Conservation (phyloP, 768 basidiomycete species). For the Hygrophoropsis aurantiaca region DNA sequence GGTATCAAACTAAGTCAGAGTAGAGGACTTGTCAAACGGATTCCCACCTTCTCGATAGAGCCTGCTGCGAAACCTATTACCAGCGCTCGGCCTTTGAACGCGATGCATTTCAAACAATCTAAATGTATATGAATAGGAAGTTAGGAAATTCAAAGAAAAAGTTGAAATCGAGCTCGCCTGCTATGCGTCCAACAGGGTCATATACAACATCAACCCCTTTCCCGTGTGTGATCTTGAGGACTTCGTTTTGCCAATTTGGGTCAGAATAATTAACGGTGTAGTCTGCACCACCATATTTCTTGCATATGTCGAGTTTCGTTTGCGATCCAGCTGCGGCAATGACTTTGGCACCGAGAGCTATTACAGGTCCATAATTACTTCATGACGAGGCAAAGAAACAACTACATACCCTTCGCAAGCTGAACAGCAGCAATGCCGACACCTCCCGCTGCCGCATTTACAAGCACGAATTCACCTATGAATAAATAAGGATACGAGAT, state of each 20-base stretch:
- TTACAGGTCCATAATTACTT: neutral
- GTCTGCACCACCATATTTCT: slow-evolving; percentile 79
- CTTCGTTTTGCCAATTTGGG: slow-evolving; percentile 86
- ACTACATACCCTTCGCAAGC: slow-evolving; percentile 75
- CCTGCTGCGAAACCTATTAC: slow-evolving; percentile 73
- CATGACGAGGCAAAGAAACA: neutral
- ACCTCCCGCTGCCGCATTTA: slow-evolving; percentile 95
- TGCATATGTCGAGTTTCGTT: slow-evolving; percentile 78
- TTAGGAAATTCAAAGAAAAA: slow-evolving; percentile 10
- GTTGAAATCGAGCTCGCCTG: slow-evolving; percentile 39
- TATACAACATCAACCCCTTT: slow-evolving; percentile 86
- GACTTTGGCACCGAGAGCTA: slow-evolving; percentile 88
- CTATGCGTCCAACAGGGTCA: slow-evolving; percentile 82
- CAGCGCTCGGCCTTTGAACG: slow-evolving; percentile 89
- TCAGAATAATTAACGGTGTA: slow-evolving; percentile 76
- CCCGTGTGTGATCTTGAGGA: slow-evolving; percentile 77
- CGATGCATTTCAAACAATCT: slow-evolving; percentile 91
- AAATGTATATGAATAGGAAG: neutral
- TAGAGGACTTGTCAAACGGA: neutral
- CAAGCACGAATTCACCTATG: slow-evolving; percentile 87
- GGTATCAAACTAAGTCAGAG: neutral
- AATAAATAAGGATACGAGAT: no score
- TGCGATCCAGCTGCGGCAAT: slow-evolving; percentile 89
- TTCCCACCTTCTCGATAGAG: slow-evolving; percentile 17
- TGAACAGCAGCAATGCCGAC: slow-evolving; percentile 93